Evolutionary conservation across 495 filamentous ascomycete species (phyloP).

Genomic region (Extremus antarcticus): DNA sequence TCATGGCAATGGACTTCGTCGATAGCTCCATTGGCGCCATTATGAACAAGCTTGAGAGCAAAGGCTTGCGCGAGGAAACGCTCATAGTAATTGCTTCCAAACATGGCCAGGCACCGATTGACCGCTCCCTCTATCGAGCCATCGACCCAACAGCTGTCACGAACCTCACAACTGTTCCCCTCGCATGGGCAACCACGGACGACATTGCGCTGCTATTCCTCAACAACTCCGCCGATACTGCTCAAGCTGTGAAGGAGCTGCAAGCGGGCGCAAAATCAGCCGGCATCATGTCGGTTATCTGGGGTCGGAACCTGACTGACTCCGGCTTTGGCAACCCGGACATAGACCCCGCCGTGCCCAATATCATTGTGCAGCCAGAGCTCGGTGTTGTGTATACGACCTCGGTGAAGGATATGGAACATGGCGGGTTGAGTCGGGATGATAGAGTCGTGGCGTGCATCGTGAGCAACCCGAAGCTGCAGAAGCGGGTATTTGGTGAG

Average conservation of each 20-base stretch:
- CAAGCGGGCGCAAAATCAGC: conserved; percentile 12
- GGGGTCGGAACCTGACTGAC: conserved; percentile 18
- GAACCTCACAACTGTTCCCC: conserved; percentile 21
- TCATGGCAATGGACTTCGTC: conserved; percentile 18
- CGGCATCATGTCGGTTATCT: conserved; percentile 28
- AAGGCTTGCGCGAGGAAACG: conserved; percentile 26
- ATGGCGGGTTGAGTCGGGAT: conserved; percentile 29
- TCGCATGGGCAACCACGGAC: conserved; percentile 21
- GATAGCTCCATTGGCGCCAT: conserved; percentile 19
- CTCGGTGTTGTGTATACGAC: conserved; percentile 32
- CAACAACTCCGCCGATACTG: conserved; percentile 16
- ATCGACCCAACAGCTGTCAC: conserved; percentile 21
- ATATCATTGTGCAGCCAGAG: conserved; percentile 29
- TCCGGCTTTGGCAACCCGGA: conserved; percentile 28
- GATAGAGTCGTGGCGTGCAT: no score
- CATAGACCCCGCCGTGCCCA: conserved; percentile 29
- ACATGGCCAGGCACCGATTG: conserved; percentile 32
- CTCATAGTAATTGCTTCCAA: conserved; percentile 32
- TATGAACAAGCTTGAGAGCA: conserved; percentile 27
- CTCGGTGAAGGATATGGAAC: conserved; percentile 29
- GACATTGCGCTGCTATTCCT: conserved; percentile 33
- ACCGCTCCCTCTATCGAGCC: conserved; percentile 24
- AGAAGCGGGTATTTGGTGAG: no score
- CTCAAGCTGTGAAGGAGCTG: conserved; percentile 23
- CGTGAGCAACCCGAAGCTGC: no score